Percentiles rank a stretch among this genome's conserved stretches.
Conservation (phyloP, 352 stramenopile species). For the Pythium myriotylum region DNA sequence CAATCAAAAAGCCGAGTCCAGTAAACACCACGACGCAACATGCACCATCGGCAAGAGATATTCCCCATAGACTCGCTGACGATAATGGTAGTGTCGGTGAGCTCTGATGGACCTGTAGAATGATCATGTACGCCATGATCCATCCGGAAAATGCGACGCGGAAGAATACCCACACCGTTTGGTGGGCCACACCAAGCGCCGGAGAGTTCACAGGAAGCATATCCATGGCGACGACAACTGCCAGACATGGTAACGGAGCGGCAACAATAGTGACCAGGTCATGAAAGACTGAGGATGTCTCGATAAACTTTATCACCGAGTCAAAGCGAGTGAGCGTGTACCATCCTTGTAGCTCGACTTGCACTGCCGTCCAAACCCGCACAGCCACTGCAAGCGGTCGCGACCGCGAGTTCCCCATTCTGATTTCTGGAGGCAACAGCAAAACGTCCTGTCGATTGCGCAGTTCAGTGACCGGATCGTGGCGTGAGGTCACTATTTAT, state of each 20-base stretch:
- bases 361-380: not conserved
- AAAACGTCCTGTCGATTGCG: too few relatives aligned
- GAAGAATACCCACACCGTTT: constrained; percentile 8
- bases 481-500: too few relatives aligned
- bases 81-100: constrained; percentile 5
- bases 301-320: not conserved
- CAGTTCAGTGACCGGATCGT: too few relatives aligned
- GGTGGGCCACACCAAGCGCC: not conserved
- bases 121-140: constrained; percentile 8
- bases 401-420: too few relatives aligned
- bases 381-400: too few relatives aligned
- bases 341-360: constrained; percentile 1
- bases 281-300: too few relatives aligned
- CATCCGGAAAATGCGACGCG: not conserved
- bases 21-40: not conserved
- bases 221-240: not conserved
- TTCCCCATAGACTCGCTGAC: not conserved
- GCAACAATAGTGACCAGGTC: not conserved
- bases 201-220: not conserved
- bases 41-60: not conserved
- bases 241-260: constrained; percentile 1
- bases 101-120: constrained; percentile 7
- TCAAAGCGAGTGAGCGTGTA: not conserved
- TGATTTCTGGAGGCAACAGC: too few relatives aligned
- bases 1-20: not conserved